Evolutionary conservation across 2,329 filamentous ascomycete genomes (phyloP), one percentile per base, ranked within the genome.

Genomic region (Fusarium tricinctum): DNA sequence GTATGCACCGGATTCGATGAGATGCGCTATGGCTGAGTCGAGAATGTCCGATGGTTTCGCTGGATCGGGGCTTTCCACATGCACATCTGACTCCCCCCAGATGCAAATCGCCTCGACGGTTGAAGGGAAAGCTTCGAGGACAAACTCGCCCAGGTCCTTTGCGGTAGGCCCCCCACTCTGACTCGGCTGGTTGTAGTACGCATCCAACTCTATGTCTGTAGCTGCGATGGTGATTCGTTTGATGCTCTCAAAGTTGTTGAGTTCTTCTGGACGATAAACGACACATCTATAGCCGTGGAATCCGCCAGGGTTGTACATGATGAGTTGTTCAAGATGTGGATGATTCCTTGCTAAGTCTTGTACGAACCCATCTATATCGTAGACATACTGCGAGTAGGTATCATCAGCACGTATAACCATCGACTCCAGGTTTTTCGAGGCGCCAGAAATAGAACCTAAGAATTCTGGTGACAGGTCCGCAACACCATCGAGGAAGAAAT

Each of bases 81-180:
- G 7, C 1, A 1, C 10, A 1, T 33, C 38, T 7, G 30, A 28
- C 3, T 1, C 0, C 13, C 58, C 56, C 63, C 58, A 70, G 1
- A 72, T 19, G 32, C 62, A 48, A 13, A 71, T 4, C 2, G 53
- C 53, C 40, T 72, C 63, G 0, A 61, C 20, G 5, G n/a, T 51
- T 1, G n/a, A 5, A 2, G 65, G 46, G 9, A 69, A 62, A 2
- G 39, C n/a, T 0, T 7, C 3, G 1, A n/a, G 7, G 3, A 54
- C 17, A 30, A 22, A 54, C 3, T 52, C 38, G 7, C 48, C 20
- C 6, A 66, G 46, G 9, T 49, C n/a, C 8, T 46, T 40, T 10
- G 8, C 39, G 8, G 42, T 38, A 3, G 32, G 15, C 3, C 5
- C 0, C 3, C 14, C 8, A 0, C 14, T 3, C 6, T 9, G 13